Base-by-base conservation (phyloP, 2,329 filamentous ascomycete species). In the Claviceps pusilla region DNA sequence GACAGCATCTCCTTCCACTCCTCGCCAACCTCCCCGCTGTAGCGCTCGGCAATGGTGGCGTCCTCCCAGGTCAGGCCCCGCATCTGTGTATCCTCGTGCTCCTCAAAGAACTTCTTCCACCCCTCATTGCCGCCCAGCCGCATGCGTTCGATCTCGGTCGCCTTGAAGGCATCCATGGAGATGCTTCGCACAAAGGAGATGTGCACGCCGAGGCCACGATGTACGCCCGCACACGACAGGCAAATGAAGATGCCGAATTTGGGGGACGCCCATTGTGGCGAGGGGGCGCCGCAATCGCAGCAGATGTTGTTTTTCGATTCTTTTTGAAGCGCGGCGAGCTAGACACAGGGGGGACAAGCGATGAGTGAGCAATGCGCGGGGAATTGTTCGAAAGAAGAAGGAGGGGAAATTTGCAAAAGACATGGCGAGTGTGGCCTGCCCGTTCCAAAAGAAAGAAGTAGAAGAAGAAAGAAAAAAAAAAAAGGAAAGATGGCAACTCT, bases 181-280 rank as follows among this genome's bases (percentile, higher is more conserved):
- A 97, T 93, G 64, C 87, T 93, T 57, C 93, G 86, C 59, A 98
- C 90, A 73, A 98, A 98, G 67, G 89, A 95, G 69, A 98, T 95
- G 75, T 98, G 93, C 41, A 98, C 93, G 57, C 93, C 93, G 35
- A 98, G 82, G 3, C 89, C 89, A 59, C 93, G 86, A 73, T 98
- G 93, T 53, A 93, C 87, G 62, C 93, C 93, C 39, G 90, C 91
- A 75, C 93, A 98, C 59, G 86, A 88, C 52, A 98, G 83, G 72
- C 93, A 98, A 77, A 98, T 96, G 75, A 98, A 98, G 69, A 95
- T 88, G 66, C 91, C 91, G 68, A 98, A 95, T 72, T 98, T 98
- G 59, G 93, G 93, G 42, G 89, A 78, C 62, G 93, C 91, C 93
- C 93, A 98, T 85, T 98, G 93, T 58, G 93, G 93, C 63, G 89